Percentiles rank a stretch among this genome's conserved stretches.
Conservation (phyloP, 805 yeast genomes). For the Metschnikowia peoriensis region DNA sequence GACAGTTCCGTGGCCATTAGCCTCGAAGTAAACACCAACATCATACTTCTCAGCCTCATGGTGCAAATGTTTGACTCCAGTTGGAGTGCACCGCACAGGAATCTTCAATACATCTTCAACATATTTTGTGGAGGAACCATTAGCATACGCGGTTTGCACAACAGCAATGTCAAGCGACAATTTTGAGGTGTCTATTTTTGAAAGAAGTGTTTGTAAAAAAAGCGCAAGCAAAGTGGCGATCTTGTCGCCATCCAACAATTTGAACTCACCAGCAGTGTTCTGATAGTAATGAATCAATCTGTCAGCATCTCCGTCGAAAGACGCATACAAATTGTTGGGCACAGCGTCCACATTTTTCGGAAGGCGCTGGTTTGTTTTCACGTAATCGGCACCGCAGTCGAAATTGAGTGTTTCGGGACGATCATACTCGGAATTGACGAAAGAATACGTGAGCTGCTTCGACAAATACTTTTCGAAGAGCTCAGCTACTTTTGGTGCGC, state of each 20-base stretch:
- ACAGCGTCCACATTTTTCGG: slow-evolving; percentile 59
- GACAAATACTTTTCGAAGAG: slow-evolving; percentile 44
- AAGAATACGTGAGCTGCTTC: slow-evolving; percentile 37
- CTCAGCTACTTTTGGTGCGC: slow-evolving; percentile 67
- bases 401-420: slow-evolving; percentile 63
- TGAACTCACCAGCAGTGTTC: slow-evolving; percentile 40
- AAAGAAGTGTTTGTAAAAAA: slow-evolving; percentile 51
- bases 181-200: slow-evolving; percentile 46
- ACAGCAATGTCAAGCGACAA: slow-evolving; percentile 63
- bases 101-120: slow-evolving; percentile 57
- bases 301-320: slow-evolving; percentile 98
- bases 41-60: slow-evolving; percentile 86
- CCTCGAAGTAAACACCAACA: slow-evolving; percentile 94
- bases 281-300: slow-evolving; percentile 79
- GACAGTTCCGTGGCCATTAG: slow-evolving; percentile 99
- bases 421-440: slow-evolving; percentile 54
- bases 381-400: slow-evolving; percentile 93
- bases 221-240: slow-evolving; percentile 81
- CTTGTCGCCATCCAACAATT: slow-evolving; percentile 87
- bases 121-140: slow-evolving; percentile 83
- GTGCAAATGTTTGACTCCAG: slow-evolving; percentile 96
- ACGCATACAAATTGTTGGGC: slow-evolving; percentile 59
- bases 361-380: slow-evolving; percentile 79
- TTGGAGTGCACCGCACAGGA: slow-evolving; percentile 86
- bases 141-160: slow-evolving; percentile 97